A percentile compares a stretch with the other conserved stretches of the same genome.
These are phyloP conservation scores for Psilocybe subaeruginosa DNA, from an alignment of 768 basidiomycete species.

Conservation along the genomic window DNA sequence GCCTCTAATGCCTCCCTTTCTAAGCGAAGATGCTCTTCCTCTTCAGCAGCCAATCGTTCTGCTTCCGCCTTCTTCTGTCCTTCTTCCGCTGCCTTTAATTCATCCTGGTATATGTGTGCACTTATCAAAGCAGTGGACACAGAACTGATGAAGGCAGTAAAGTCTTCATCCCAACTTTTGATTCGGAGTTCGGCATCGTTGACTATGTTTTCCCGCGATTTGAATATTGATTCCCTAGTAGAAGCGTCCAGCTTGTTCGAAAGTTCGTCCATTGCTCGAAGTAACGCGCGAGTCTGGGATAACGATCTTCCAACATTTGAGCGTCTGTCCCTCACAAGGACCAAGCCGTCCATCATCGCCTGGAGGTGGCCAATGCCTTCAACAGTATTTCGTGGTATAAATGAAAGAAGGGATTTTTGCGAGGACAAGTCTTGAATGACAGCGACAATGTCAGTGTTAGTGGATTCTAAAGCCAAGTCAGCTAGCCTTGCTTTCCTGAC, in stretches of 20 bases:
- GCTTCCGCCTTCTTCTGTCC: constrained; percentile 28
- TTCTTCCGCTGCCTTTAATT: constrained; percentile 36
- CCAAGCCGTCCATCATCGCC: constrained; percentile 37
- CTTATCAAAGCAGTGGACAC: constrained; percentile 43
- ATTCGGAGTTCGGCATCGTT: constrained; percentile 55
- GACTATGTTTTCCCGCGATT: constrained; percentile 49
- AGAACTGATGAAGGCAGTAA: constrained; percentile 40
- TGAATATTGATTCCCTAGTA: constrained; percentile 50
- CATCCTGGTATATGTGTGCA: constrained; percentile 44
- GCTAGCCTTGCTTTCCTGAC: constrained; percentile 56
- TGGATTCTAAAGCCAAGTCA: constrained; percentile 43
- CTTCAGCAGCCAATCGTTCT: constrained; percentile 38
- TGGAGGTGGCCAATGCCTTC: constrained; percentile 32
- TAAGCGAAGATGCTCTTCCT: constrained; percentile 33
- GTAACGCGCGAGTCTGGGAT: constrained; percentile 54
- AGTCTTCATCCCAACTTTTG: constrained; percentile 49
- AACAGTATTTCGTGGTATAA: constrained; percentile 14
- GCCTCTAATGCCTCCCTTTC: constrained; percentile 35
- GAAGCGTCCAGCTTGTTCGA: constrained; percentile 45
- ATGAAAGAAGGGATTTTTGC: constrained; percentile 38
- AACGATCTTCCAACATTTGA: constrained; percentile 42
- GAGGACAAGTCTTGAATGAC: constrained; percentile 42
- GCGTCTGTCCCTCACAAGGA: constrained; percentile 8
- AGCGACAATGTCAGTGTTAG: constrained; percentile 39
- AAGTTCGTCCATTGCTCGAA: constrained; percentile 56